A percentile compares a stretch with the other conserved stretches of the same genome.
phyloP scores from a whole-genome alignment of 2,329 filamentous ascomycete genomes.

The Epichloe gansuensis region DNA sequence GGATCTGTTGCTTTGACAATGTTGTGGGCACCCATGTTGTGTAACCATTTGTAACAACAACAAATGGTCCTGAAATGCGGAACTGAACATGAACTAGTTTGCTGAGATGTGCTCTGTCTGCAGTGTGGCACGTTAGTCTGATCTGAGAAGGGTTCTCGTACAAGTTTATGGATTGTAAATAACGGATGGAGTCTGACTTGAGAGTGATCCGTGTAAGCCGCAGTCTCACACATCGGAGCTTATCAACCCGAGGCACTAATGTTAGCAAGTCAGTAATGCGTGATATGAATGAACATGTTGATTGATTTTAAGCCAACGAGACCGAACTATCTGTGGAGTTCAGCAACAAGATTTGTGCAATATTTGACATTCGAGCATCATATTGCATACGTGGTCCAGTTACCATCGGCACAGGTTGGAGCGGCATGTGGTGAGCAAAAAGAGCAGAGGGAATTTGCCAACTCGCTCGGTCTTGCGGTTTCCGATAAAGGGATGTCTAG shows the following conservation, averaged over 20 bases:
- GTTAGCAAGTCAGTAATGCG: neutral
- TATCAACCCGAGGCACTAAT: neutral
- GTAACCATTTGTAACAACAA: neutral
- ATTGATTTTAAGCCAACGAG: neutral
- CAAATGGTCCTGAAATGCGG: neutral
- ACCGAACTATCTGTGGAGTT: neutral
- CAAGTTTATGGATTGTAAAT: neutral
- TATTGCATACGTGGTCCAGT: neutral
- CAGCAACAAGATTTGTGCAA: neutral
- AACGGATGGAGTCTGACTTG: neutral
- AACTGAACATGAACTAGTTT: neutral
- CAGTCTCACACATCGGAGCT: neutral
- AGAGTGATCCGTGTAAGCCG: no score
- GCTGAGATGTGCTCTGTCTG: neutral
- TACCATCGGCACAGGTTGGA: neutral
- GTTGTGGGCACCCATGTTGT: neutral
- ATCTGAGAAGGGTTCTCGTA: neutral
- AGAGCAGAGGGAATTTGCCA: no score
- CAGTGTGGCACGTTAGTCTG: neutral
- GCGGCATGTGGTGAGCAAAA: no score
- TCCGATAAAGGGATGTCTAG: no score
- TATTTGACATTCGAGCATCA: neutral
- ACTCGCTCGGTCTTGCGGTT: no score
- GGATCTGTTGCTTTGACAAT: neutral
- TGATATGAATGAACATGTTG: neutral